These are phyloP conservation scores for Hypsizygus marmoreus DNA, from an alignment of 768 basidiomycete genomes.

Conservation along the genomic window DNA sequence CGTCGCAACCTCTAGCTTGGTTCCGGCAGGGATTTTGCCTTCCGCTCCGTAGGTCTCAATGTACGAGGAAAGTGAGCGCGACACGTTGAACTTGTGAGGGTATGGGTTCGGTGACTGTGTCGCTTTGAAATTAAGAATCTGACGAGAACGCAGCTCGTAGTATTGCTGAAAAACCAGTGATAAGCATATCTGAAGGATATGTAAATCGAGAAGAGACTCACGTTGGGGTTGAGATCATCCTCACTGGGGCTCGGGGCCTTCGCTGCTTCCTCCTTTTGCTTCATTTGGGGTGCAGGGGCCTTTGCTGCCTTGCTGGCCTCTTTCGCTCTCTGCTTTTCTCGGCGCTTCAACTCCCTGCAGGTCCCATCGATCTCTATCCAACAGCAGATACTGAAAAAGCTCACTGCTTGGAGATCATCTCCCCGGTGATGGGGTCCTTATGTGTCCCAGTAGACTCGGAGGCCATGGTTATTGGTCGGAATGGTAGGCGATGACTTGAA, in stretches of 20 bases:
- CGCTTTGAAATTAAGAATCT: constrained; percentile 82
- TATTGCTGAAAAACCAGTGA: constrained; percentile 76
- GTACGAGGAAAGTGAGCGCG: constrained; percentile 71
- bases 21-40: constrained; percentile 67
- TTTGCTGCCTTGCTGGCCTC: constrained; percentile 62
- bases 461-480: constrained; percentile 34
- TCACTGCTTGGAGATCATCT: constrained; percentile 96
- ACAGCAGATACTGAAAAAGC: constrained; percentile 31
- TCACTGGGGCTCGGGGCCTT: constrained; percentile 53
- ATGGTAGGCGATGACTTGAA: constrained; percentile 5
- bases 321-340: constrained; percentile 83
- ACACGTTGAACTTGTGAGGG: constrained; percentile 98
- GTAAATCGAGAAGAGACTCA: constrained; percentile 40
- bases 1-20: constrained; percentile 55
- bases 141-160: constrained; percentile 88
- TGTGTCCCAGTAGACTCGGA: constrained; percentile 47
- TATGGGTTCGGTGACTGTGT: constrained; percentile 91
- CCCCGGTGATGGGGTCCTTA: constrained; percentile 89
- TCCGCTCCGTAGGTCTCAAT: constrained; percentile 73
- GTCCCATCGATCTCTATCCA: constrained; percentile 26
- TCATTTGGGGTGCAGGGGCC: constrained; percentile 39
- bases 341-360: constrained; percentile 88
- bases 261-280: constrained; percentile 42
- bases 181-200: constrained; percentile 5
- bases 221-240: constrained; percentile 89